Conservation (phyloP, 176 grass and related monocot genomes). For the Oryza punctata region DNA sequence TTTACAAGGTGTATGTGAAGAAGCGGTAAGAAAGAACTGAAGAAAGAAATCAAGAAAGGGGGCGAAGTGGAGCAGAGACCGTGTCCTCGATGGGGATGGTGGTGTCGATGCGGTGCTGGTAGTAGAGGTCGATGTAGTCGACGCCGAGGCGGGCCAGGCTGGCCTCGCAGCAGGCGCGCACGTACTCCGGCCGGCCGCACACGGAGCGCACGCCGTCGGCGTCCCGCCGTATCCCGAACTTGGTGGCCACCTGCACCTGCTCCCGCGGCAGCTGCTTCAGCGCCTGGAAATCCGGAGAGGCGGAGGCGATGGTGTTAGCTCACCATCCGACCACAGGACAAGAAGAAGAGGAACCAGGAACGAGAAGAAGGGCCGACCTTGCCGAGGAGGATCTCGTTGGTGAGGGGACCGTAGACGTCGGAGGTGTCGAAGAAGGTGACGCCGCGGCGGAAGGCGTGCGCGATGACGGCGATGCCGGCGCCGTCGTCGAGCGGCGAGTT, state of each 20-base stretch:
- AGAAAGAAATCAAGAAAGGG: background rate
- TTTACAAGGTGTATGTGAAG: background rate
- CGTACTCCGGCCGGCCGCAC: slow-evolving; percentile 61
- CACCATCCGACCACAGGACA: background rate
- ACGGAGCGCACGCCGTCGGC: background rate
- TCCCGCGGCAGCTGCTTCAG: slow-evolving; percentile 77
- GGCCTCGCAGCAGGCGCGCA: slow-evolving; percentile 69
- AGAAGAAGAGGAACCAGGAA: background rate
- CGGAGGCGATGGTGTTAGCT: background rate
- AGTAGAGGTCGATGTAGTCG: slow-evolving; percentile 76
- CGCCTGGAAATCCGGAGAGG: slow-evolving; percentile 31
- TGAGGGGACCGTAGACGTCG: slow-evolving; percentile 66
- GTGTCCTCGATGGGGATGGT: slow-evolving; percentile 75
- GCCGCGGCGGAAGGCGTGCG: slow-evolving; percentile 68
- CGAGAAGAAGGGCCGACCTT: slow-evolving; percentile 37
- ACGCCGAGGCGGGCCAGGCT: slow-evolving; percentile 64
- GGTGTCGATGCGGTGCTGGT: slow-evolving; percentile 67
- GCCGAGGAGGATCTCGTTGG: slow-evolving; percentile 74
- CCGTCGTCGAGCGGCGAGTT: slow-evolving; percentile 62
- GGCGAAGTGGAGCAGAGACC: slow-evolving; percentile 25
- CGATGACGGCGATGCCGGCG: slow-evolving; percentile 53
- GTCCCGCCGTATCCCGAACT: slow-evolving; percentile 53
- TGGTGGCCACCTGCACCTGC: slow-evolving; percentile 79
- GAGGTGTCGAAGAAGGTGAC: slow-evolving; percentile 90
- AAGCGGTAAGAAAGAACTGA: too few species aligned